A percentile compares a stretch with the other conserved stretches of the same genome.
phyloP scores from a whole-genome alignment of 495 filamentous ascomycete genomes.

The Penicillium verhagenii region DNA sequence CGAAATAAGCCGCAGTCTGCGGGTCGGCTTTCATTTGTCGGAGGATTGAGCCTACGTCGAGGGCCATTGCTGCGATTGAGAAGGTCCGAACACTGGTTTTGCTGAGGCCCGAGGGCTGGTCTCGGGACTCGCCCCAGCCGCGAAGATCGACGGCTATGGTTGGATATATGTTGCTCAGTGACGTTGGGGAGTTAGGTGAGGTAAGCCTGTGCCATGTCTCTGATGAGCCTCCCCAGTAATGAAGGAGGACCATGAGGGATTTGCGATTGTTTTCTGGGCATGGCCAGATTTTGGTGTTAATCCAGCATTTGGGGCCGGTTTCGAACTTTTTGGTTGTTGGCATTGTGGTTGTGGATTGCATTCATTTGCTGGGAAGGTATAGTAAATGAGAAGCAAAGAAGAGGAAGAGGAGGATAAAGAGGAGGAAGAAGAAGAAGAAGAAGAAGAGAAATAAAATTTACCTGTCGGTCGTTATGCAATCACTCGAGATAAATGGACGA shows the following conservation, averaged over 20 bases:
- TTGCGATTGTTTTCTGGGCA: not conserved
- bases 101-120: constrained; percentile 16
- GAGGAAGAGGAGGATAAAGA: not conserved
- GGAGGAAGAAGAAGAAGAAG: no score
- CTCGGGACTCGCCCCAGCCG: constrained; percentile 39
- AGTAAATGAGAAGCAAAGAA: not conserved
- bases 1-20: constrained; percentile 4
- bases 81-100: constrained; percentile 15
- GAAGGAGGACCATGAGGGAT: constrained; percentile 37
- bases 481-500: not conserved
- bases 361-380: no score
- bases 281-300: constrained; percentile 13
- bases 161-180: constrained; percentile 18
- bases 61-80: constrained; percentile 27
- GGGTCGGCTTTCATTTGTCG: constrained; percentile 9
- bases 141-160: constrained; percentile 35
- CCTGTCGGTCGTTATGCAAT: not conserved
- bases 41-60: constrained; percentile 25
- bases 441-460: no score
- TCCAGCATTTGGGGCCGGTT: not conserved
- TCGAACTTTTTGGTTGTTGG: not conserved
- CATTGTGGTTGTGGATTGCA: no score
- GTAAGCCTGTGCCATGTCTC: constrained; percentile 36
- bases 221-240: constrained; percentile 47
- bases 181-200: constrained; percentile 16